Conservation (phyloP, 495 filamentous ascomycete species). For the Saxophila tyrrhenica region DNA sequence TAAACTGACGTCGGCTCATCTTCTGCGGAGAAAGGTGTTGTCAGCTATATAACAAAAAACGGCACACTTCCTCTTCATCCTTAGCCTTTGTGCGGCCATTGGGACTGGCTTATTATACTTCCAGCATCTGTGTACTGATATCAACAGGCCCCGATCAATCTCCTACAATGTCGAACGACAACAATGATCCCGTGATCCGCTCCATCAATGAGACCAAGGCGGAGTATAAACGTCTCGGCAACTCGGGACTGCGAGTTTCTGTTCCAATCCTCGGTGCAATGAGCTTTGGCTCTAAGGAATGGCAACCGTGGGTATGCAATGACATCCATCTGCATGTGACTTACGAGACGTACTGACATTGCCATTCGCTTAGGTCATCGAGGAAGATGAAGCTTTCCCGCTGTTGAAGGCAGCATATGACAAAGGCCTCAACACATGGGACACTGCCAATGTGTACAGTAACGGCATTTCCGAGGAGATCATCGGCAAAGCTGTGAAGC, state of each 20-base stretch:
- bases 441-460: constrained; percentile 36
- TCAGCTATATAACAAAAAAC: no score
- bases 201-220: constrained; percentile 31
- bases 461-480: constrained; percentile 37
- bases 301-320: constrained; percentile 30
- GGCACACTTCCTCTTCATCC: no score
- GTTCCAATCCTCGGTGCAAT: neutral
- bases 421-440: constrained; percentile 31
- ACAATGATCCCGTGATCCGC: constrained; percentile 13
- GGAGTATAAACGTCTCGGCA: constrained; percentile 4
- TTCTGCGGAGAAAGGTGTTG: neutral
- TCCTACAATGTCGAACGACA: constrained; percentile 9
- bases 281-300: constrained; percentile 12
- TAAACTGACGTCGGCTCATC: neutral
- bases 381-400: constrained; percentile 32
- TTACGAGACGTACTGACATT: no score
- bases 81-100: no score
- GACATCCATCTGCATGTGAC: no score
- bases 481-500: constrained; percentile 39
- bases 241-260: constrained; percentile 6
- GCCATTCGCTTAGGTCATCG: constrained; percentile 28
- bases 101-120: no score
- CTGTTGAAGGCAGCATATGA: constrained; percentile 40
- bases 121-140: no score
- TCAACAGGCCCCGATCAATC: no score